Conservation (phyloP, 495 filamentous ascomycete genomes). For the Neurospora sp. region DNA sequence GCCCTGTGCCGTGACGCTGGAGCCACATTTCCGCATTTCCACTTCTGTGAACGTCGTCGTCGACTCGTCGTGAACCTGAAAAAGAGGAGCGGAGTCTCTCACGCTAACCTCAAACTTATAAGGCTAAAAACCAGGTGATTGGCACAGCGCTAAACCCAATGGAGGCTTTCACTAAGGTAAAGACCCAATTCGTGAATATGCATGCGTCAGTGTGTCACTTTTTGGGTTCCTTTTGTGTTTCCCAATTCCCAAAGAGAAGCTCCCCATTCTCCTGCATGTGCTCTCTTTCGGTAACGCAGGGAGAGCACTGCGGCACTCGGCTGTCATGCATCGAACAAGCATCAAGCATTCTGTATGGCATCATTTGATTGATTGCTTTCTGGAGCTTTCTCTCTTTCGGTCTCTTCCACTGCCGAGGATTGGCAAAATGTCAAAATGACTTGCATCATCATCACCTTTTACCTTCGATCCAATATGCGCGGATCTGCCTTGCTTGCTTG, state of each 20-base stretch:
- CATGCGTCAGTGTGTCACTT: neutral
- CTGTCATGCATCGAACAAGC: neutral
- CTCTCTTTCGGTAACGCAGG: too few relatives aligned
- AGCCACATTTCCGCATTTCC: neutral
- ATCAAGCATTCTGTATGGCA: neutral
- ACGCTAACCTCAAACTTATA: neutral
- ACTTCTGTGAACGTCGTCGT: neutral
- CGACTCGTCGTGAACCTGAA: neutral
- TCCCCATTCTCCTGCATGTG: neutral
- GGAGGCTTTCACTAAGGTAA: neutral
- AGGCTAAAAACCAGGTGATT: neutral
- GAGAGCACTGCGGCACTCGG: neutral
- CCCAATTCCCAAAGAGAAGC: neutral
- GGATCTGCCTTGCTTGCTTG: too few relatives aligned
- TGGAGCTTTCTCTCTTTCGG: neutral
- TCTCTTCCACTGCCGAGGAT: too few relatives aligned
- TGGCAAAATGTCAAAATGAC: too few relatives aligned
- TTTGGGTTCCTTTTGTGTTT: neutral
- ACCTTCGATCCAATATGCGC: too few relatives aligned
- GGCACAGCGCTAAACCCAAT: neutral
- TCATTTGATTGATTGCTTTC: neutral
- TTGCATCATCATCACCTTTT: too few relatives aligned
- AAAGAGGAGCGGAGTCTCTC: neutral
- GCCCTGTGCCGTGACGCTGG: neutral
- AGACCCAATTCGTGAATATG: neutral